These are phyloP conservation scores for Trifolium subterraneum DNA, from an alignment of 306 rosid genomes.

Conservation along the genomic window DNA sequence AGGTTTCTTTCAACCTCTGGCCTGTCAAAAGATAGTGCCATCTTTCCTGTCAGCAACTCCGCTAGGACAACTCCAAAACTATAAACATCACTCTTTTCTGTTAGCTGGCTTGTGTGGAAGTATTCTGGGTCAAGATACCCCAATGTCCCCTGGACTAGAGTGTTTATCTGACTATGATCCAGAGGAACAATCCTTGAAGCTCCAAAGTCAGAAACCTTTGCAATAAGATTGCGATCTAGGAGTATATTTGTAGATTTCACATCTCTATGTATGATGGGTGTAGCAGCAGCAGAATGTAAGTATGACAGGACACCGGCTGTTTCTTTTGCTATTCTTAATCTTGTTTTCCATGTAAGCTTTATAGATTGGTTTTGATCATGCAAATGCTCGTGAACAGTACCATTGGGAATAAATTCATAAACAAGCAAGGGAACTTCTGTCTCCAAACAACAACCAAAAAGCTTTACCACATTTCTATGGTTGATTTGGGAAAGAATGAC, in stretches of 20 bases:
- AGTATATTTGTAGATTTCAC: constrained; percentile 16
- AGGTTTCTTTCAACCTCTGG: constrained; percentile 46
- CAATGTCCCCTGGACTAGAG: constrained; percentile 50
- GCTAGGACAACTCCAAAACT: background rate
- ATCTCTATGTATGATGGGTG: constrained; percentile 48
- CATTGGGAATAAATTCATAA: too few species aligned
- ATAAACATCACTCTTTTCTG: background rate
- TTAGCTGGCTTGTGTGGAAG: constrained; percentile 29
- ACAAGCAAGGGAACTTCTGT: too few species aligned
- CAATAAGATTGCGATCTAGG: too few species aligned
- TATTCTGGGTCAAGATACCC: constrained; percentile 63
- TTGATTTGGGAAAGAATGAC: background rate
- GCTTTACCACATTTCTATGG: too few species aligned
- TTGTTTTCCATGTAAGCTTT: constrained; percentile 21
- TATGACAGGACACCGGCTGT: constrained; percentile 32
- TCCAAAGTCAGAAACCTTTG: too few species aligned
- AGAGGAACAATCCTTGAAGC: too few species aligned
- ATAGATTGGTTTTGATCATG: background rate
- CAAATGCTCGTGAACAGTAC: too few species aligned
- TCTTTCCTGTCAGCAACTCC: background rate
- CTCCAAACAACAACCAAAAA: too few species aligned
- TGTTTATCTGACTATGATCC: too few species aligned
- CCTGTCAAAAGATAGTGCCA: constrained; percentile 29
- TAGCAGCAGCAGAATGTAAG: constrained; percentile 38
- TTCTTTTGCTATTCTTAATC: constrained; percentile 41